phyloP scores from a whole-genome alignment of 306 rosid species.

The Casuarina cunninghamiana region DNA sequence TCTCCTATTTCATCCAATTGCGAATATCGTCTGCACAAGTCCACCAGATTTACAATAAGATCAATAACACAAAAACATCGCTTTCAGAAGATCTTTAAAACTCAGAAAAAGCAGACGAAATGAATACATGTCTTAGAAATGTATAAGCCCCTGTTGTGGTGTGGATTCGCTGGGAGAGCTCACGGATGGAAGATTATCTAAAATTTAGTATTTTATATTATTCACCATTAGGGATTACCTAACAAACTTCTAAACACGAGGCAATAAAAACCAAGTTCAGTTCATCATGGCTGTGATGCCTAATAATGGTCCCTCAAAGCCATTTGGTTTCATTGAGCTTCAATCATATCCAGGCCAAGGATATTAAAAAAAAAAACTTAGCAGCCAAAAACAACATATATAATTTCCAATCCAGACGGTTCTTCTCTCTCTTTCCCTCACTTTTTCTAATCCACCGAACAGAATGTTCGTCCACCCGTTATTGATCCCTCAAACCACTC shows the following conservation, averaged over 20 bases:
- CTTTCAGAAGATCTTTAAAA: conserved; percentile 15
- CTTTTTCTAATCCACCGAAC: conserved; percentile 15
- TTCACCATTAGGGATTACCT: background rate
- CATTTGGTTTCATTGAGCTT: background rate
- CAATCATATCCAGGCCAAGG: background rate
- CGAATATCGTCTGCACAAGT: conserved; percentile 35
- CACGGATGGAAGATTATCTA: background rate
- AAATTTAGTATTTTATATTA: conserved; percentile 4
- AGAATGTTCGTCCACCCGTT: background rate
- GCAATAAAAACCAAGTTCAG: background rate
- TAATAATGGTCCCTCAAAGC: background rate
- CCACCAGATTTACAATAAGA: conserved; percentile 35
- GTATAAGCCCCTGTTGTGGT: background rate
- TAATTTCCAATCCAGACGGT: background rate
- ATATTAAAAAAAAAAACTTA: background rate
- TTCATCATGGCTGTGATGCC: background rate
- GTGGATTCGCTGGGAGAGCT: background rate
- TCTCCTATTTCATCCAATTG: conserved; percentile 28
- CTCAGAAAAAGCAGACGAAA: background rate
- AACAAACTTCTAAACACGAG: background rate
- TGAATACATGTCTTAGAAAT: conserved; percentile 9
- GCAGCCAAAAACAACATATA: background rate
- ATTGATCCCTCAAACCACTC: background rate
- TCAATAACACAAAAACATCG: conserved; percentile 21
- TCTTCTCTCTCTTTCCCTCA: background rate